Conservation (phyloP, 371 early-diverging fungal species). For the Apophysomyces sp. region DNA sequence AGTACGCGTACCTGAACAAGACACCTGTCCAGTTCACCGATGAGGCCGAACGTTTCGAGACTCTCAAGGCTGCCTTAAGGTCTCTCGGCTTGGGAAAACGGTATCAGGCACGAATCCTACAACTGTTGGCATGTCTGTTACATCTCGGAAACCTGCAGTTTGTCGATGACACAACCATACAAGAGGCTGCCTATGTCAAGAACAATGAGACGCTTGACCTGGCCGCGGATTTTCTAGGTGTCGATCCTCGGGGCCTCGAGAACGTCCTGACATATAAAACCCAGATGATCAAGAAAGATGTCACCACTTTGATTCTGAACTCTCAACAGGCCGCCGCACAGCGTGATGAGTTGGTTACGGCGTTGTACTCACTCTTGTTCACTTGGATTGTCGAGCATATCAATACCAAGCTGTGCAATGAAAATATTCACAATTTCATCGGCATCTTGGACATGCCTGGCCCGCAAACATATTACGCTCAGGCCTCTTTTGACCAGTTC, state of each 20-base stretch:
- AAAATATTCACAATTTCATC: conserved; percentile 65
- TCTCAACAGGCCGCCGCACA: conserved; percentile 68
- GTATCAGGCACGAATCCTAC: conserved; percentile 80
- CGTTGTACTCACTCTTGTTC: conserved; percentile 83
- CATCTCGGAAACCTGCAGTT: conserved; percentile 86
- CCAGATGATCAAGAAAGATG: conserved; percentile 71
- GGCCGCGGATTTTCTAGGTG: conserved; percentile 85
- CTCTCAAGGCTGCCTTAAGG: conserved; percentile 73
- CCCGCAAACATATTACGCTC: conserved; percentile 32
- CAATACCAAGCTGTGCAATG: conserved; percentile 78
- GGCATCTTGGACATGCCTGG: conserved; percentile 76
- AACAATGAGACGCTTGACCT: conserved; percentile 71
- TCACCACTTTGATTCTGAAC: conserved; percentile 85
- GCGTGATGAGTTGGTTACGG: conserved; percentile 75
- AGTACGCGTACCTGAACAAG: conserved; percentile 36
- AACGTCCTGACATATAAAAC: conserved; percentile 85
- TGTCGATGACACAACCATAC: conserved; percentile 45
- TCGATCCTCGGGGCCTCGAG: conserved; percentile 76
- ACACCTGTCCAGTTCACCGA: conserved; percentile 41
- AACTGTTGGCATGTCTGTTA: conserved; percentile 82
- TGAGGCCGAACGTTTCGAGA: conserved; percentile 51
- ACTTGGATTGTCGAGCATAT: conserved; percentile 89
- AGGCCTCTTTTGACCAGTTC: conserved; percentile 68
- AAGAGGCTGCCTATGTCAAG: conserved; percentile 72
- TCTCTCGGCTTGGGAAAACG: conserved; percentile 76